Base-by-base conservation (phyloP, 768 basidiomycete genomes). In the Nidularia pulvinata region DNA sequence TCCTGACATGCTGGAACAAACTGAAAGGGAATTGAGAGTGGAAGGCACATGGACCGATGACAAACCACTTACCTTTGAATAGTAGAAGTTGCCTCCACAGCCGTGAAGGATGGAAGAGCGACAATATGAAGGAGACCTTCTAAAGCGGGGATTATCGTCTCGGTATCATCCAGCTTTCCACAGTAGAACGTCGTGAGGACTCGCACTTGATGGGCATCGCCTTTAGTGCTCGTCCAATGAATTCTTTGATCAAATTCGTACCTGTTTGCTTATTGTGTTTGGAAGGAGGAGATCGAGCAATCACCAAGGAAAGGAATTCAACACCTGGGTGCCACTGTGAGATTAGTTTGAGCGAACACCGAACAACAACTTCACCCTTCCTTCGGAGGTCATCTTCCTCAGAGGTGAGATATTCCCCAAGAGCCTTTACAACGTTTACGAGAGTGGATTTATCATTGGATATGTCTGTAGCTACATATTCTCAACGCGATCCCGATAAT, bases 381-480 rank as follows among this genome's bases (percentile, higher is more conserved):
- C 83, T 81, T 32, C 96, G 80, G 9, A 89, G 68, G 4, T 77
- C 74, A 60, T 88, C 91, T 51, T 96, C 90, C 53, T 95, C 91
- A 1, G 92, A 86, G 0, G 92, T 95, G 11, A 99, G 75, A 62
- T 90, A 94, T 59, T 91, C 88, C 42, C 93, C 93, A 0, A 97
- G 80, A 25, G 86, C 85, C 64, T 92, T 94, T 35, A 98, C 92
- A 19, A 98, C 72, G 56, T 87, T 81, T 4, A 95, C 73, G 11
- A 97, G 73, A 16, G 85, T 80, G 7, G 81, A 68, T 19, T 76
- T 67, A 16, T 84, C 85, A 55, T 74, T 72, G 11, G 83, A 80
- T 56, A 81, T 75, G 60, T 75, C 77, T 81, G 62, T 45, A n/a
- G n/a, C n/a, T n/a, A 44, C 51, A 54, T 57, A 51, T 49, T 46